Base-by-base conservation (phyloP, 2,329 filamentous ascomycete genomes). In the Talaromyces sp. region DNA sequence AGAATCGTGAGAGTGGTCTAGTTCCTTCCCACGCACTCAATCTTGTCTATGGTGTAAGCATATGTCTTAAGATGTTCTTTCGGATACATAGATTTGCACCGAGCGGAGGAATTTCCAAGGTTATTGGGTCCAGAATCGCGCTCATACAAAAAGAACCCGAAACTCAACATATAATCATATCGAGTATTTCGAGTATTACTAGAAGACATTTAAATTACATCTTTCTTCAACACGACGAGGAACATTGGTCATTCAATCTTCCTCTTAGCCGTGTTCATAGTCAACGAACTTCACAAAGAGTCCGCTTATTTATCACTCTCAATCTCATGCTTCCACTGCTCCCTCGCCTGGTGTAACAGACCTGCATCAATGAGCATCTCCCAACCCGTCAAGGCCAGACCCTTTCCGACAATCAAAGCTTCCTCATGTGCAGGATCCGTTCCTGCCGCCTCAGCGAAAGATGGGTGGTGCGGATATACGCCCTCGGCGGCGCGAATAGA, bases 401-500 rank as follows among this genome's bases (percentile, higher is more conserved):
- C 79, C 67, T 82, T 82, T 0, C 76, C 79, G 39, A 77, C 77
- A 44, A 75, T 71, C 2, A 83, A 67, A 0, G 80, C 78, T n/a
- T 74, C 71, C 0, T 69, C 67, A 63, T 81, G 78, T 0, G 79
- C 77, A 60, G 68, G 42, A 70, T 80, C 55, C 65, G 74, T 76
- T 9, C 76, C 77, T 2, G 82, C 81, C 0, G 77, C 79, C 0
- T 73, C 75, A 0, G 81, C 74, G 67, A 84, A 84, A 3, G 71
- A 67, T 7, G 77, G 75, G 35, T 75, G 25, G 76, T 79, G 77
- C 3, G 69, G 72, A 25, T 66, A 72, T 0, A 67, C 65, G 4
- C 70, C 76, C 12, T 76, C 72, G 0, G 72, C 67, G 1, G 76
- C 72, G 0, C 77, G 74, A 37, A 84, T 80, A 1, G 70, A 73